Percentiles rank a stretch among this genome's conserved stretches.
phyloP scores from a whole-genome alignment of 1,139 yeast species.

The Suhomyces bribrorum region DNA sequence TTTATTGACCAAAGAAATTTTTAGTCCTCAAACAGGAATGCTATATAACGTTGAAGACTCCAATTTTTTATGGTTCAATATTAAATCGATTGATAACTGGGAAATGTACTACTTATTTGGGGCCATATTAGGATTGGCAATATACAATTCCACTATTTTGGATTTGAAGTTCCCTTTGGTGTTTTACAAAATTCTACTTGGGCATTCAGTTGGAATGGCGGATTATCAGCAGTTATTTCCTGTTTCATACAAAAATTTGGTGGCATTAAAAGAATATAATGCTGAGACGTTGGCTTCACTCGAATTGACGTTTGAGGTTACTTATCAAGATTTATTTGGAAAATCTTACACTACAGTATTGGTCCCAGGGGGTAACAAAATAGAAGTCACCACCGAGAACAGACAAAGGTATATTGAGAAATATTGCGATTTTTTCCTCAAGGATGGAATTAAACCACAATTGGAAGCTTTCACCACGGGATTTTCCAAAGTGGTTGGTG shows the following conservation, averaged over 20 bases:
- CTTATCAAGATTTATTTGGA: constrained; percentile 43
- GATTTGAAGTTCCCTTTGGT: constrained; percentile 78
- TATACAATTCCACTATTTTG: constrained; percentile 84
- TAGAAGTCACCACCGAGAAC: constrained; percentile 57
- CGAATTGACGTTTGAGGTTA: constrained; percentile 41
- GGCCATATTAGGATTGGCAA: constrained; percentile 82
- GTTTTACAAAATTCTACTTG: constrained; percentile 71
- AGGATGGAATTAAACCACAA: constrained; percentile 53
- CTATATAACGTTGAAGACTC: constrained; percentile 68
- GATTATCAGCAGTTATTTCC: constrained; percentile 76
- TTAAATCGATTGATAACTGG: constrained; percentile 45
- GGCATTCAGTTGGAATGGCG: constrained; percentile 52
- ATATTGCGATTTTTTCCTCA: constrained; percentile 62
- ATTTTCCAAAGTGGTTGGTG: constrained; percentile 73
- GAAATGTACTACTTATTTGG: constrained; percentile 78
- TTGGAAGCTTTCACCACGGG: constrained; percentile 66
- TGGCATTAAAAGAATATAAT: constrained; percentile 49
- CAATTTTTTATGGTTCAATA: constrained; percentile 71
- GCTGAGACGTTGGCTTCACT: constrained; percentile 29
- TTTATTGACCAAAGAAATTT: constrained; percentile 65
- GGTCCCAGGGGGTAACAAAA: constrained; percentile 54
- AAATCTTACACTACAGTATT: constrained; percentile 47
- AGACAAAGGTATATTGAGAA: constrained; percentile 59
- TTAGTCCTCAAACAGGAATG: constrained; percentile 66
- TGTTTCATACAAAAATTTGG: constrained; percentile 57